Evolutionary conservation across 2,329 filamentous ascomycete species (phyloP).

Genomic region (Aspergillus cejpii): DNA sequence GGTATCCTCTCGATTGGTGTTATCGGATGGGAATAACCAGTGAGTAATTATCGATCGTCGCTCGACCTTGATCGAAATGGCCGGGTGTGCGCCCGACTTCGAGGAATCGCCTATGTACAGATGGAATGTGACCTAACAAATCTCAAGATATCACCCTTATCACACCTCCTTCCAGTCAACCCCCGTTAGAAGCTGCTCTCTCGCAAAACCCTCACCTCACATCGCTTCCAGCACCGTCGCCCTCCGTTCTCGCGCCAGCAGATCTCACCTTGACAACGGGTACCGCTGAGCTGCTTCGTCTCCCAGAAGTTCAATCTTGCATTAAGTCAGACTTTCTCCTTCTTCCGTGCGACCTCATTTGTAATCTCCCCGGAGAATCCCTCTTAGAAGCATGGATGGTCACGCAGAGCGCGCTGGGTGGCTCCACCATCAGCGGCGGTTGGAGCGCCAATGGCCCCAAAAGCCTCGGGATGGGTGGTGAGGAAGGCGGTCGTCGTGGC

Average conservation of each 20-base stretch:
- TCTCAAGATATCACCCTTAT: slow-evolving; percentile 43
- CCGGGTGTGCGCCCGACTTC: no score
- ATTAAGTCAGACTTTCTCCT: slow-evolving; percentile 84
- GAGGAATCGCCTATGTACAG: no score
- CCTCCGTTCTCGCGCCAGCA: slow-evolving; percentile 70
- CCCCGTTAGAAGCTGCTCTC: slow-evolving; percentile 42
- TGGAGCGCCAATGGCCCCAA: slow-evolving; percentile 37
- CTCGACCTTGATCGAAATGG: no score
- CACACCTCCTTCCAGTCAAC: slow-evolving; percentile 41
- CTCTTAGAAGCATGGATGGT: slow-evolving; percentile 91
- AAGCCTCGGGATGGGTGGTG: slow-evolving; percentile 47
- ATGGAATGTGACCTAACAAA: slow-evolving; percentile 1
- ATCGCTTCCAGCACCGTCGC: slow-evolving; percentile 43
- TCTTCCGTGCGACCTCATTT: slow-evolving; percentile 87
- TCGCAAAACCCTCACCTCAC: slow-evolving; percentile 47
- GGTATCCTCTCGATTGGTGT: slow-evolving; percentile 45
- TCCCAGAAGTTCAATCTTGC: slow-evolving; percentile 71
- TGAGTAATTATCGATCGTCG: slow-evolving; percentile 18
- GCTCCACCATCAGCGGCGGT: slow-evolving; percentile 47
- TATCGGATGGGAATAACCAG: slow-evolving; percentile 45
- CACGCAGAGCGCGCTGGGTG: slow-evolving; percentile 62
- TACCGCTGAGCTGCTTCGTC: slow-evolving; percentile 78
- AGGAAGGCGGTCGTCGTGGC: slow-evolving; percentile 59
- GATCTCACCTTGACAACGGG: slow-evolving; percentile 76
- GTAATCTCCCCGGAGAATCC: slow-evolving; percentile 75